phyloP scores from a whole-genome alignment of 2,329 filamentous ascomycete species.

The Fusarium buharicum region DNA sequence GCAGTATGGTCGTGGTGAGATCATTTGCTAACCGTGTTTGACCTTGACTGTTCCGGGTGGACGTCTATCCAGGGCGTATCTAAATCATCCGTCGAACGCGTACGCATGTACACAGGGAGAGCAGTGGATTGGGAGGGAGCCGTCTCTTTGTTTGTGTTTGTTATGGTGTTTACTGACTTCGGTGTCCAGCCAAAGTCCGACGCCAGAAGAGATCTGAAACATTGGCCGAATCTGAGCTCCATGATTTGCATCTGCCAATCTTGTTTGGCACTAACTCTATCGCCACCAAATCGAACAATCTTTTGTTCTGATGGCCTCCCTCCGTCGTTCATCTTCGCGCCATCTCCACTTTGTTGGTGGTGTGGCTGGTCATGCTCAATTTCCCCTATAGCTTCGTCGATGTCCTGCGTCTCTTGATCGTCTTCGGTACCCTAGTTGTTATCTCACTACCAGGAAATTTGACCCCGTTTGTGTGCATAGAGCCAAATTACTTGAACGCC shows the following conservation, averaged over 20 bases:
- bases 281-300: neutral
- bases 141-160: too few species aligned
- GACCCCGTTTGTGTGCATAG: neutral
- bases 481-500: neutral
- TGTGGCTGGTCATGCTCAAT: neutral
- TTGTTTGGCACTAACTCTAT: neutral
- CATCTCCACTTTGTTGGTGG: neutral
- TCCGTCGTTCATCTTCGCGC: neutral
- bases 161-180: neutral
- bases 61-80: too few species aligned
- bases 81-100: too few species aligned
- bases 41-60: too few species aligned
- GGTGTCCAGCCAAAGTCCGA: neutral
- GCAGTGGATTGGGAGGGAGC: too few species aligned
- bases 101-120: too few species aligned
- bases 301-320: neutral
- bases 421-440: too few species aligned
- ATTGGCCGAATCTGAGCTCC: neutral
- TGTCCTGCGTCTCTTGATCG: neutral
- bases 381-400: neutral
- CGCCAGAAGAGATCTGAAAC: neutral
- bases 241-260: neutral
- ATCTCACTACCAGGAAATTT: neutral
- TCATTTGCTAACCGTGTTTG: too few species aligned
- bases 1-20: too few species aligned